Base-by-base conservation (phyloP, 768 basidiomycete species). In the Lentinula sp. region DNA sequence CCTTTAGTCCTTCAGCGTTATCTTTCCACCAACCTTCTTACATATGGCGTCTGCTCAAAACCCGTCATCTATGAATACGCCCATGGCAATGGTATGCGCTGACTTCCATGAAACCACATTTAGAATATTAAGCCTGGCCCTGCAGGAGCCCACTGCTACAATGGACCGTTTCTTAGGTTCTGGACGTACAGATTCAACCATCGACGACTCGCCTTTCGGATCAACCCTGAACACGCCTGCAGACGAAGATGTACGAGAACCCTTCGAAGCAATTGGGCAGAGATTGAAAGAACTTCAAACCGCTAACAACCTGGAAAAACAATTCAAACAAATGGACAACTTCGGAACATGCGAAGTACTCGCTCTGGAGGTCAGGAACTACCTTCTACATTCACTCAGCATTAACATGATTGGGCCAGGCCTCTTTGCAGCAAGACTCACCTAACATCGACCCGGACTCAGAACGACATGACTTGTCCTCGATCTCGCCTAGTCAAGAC, bases 171-270 rank as follows among this genome's bases (percentile, higher is more conserved):
- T 37, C 15, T 49, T 35, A 42, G 50, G 59, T 4, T 79, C 79
- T 33, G 71, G 68, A 39, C 69, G 72, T 56, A 79, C 79, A 2
- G 39, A 56, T 45, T 56, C 55, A 15, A 56, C 55, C 33, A 39
- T 56, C 18, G 69, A 73, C 52, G 77, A 80, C 41, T 78, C 79
- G 46, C 73, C 77, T 0, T 77, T 79, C 59, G 71, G 70, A 12
- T 79, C 78, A 7, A 70, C 67, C 39, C 68, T 80, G 2, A 74
- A 74, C 20, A 80, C 79, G 35, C 79, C 79, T 13, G 69, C 70
- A 5, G 77, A 79, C 57, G 76, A 76, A 60, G 65, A 71, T 35
- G 60, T 49, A 16, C 41, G 56, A n/a, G 56, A 64, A 23, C 66
- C 64, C 2, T 65, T 66, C 36, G 62, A 62, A 42, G 28, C n/a